phyloP scores from a whole-genome alignment of 148 eudicot species.

The Cornus suecica region DNA sequence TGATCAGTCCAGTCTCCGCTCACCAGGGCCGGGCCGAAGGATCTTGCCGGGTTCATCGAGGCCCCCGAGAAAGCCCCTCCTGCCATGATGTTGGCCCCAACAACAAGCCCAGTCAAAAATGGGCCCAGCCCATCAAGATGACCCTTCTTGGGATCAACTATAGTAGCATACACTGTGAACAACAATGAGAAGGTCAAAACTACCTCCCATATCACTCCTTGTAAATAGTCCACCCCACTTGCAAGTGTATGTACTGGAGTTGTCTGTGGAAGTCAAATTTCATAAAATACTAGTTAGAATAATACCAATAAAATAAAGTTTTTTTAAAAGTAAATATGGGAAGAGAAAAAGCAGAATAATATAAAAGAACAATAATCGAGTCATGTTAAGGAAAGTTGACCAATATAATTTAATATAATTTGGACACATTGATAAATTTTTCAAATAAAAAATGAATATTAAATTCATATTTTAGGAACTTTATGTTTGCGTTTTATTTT shows the following conservation, averaged over 20 bases:
- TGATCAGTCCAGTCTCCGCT: constrained; percentile 78
- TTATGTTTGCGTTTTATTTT: too few relatives aligned
- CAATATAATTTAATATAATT: too few relatives aligned
- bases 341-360: too few relatives aligned
- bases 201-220: constrained; percentile 81
- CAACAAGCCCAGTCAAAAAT: constrained; percentile 73
- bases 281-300: background rate
- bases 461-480: too few relatives aligned
- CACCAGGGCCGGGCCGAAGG: constrained; percentile 86
- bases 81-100: constrained; percentile 85
- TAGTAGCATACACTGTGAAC: constrained; percentile 83
- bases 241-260: constrained; percentile 72
- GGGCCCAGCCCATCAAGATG: constrained; percentile 70
- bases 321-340: too few relatives aligned
- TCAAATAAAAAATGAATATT: too few relatives aligned
- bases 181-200: constrained; percentile 77
- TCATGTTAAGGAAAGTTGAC: too few relatives aligned
- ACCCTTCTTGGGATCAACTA: constrained; percentile 92
- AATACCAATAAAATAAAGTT: too few relatives aligned
- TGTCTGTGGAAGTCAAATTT: constrained; percentile 32
- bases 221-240: constrained; percentile 49
- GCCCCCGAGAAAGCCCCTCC: constrained; percentile 86
- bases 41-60: constrained; percentile 97
- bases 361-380: too few relatives aligned
- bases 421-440: too few relatives aligned